These are phyloP conservation scores for Phytophthora hibernalis DNA, from an alignment of 352 stramenopile genomes.

Conservation along the genomic window DNA sequence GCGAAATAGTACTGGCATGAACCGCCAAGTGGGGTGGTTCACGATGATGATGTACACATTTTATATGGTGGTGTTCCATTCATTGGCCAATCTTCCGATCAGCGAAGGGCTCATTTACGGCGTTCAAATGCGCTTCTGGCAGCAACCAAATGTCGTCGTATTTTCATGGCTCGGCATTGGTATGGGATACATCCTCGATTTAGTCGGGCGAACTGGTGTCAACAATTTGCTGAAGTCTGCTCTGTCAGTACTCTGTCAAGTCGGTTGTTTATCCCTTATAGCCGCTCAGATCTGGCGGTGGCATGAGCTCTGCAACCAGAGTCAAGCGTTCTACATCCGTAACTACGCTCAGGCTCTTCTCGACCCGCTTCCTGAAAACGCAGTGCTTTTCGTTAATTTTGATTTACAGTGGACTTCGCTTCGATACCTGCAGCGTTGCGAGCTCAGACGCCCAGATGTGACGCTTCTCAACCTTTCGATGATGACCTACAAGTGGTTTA, in stretches of 20 bases:
- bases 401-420: conserved; percentile 93
- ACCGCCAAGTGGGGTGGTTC: conserved; percentile 22
- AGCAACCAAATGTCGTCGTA: conserved; percentile 93
- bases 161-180: conserved; percentile 87
- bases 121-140: conserved; percentile 95
- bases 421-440: conserved; percentile 92
- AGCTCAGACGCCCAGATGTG: conserved; percentile 74
- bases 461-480: conserved; percentile 91
- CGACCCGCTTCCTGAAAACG: conserved; percentile 77
- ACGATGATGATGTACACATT: conserved; percentile 70
- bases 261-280: conserved; percentile 33
- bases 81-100: conserved; percentile 94
- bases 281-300: conserved; percentile 46
- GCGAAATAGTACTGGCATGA: conserved; percentile 18
- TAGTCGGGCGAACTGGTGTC: conserved; percentile 4
- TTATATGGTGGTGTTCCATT: conserved; percentile 96
- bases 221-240: background rate
- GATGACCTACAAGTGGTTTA: conserved; percentile 91
- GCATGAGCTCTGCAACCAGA: conserved; percentile 60
- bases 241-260: background rate
- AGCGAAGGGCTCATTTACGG: conserved; percentile 92
- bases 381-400: conserved; percentile 93
- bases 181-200: conserved; percentile 44
- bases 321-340: conserved; percentile 71
- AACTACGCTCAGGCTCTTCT: conserved; percentile 90